Evolutionary conservation across 768 basidiomycete species (phyloP), one percentile per base, ranked within the genome.

Genomic region (Suillus weaverae): DNA sequence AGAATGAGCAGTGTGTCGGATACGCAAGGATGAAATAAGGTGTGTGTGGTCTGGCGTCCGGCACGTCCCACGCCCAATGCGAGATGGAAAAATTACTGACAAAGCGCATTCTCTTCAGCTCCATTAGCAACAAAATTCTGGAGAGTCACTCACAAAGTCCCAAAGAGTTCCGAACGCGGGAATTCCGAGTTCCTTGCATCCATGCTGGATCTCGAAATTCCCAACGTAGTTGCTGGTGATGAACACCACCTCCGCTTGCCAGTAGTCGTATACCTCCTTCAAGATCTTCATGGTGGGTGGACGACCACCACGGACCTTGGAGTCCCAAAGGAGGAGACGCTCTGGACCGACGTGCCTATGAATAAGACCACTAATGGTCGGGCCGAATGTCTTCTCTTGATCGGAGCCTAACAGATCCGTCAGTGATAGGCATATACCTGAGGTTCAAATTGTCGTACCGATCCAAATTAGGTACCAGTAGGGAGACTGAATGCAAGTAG

Each of bases 401-500:
- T 92, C 90, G 63, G 89, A 90, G 61, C 89, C 89, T 86, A 69
- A 62, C 44, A 70, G n/a, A 64, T 7, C 63, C 59, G 39, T 59
- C 39, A 59, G 60, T 71, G 9, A 71, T 65, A 44, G 43, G 50
- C 66, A 36, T 63, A 56, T 44, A 32, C 62, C 8, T 20, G n/a
- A 46, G 59, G 53, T 51, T 20, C 22, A 41, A 20, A 51, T 38
- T 55, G 32, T 68, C 80, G 68, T 73, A 84, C 85, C 85, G 69
- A 91, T 90, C 90, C 90, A 92, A 68, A 92, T 91, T 65, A 91
- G 82, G 74, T 85, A 91, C 89, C 89, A 90, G 76, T 87, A 76
- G 5, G 88, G 85, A 20, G 86, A 89, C 72, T 93, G 89, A n/a
- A 91, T 80, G 71, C 89, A 89, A 22, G 91, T 92, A 22, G 90